These are phyloP conservation scores for Torrubiella hemipterigena DNA, from an alignment of 2,329 filamentous ascomycete species.

Conservation along the genomic window DNA sequence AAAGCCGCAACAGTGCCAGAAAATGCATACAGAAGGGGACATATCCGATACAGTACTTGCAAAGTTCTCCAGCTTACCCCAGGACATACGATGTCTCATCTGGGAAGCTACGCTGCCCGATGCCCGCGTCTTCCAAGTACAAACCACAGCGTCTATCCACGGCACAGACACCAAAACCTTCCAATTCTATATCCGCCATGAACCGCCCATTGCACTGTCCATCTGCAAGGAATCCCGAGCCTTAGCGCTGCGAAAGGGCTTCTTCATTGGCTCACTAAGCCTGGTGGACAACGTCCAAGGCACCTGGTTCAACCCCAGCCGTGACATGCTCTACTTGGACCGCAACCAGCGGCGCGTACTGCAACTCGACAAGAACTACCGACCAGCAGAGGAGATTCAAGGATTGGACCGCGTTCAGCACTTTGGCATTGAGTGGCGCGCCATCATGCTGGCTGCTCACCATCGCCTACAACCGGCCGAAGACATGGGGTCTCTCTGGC, in stretches of 20 bases:
- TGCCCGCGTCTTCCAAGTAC: not conserved
- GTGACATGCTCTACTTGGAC: not conserved
- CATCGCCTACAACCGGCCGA: constrained; percentile 9
- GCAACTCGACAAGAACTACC: not conserved
- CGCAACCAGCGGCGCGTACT: not conserved
- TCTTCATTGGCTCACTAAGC: not conserved
- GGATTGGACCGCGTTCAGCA: constrained; percentile 12
- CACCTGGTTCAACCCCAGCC: not conserved
- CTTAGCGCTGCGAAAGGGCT: not conserved
- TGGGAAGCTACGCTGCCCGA: not conserved
- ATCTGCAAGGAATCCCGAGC: not conserved
- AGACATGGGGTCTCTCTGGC: constrained; percentile 12
- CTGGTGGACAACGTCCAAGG: not conserved
- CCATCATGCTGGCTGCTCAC: constrained; percentile 15
- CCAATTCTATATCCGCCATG: not conserved
- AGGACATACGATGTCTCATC: not conserved
- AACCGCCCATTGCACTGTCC: not conserved
- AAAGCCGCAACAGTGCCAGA: too few relatives aligned
- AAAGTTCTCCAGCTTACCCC: not conserved
- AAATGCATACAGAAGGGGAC: too few relatives aligned
- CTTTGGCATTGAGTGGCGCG: constrained; percentile 17
- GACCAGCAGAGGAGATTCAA: not conserved
- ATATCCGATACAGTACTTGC: too few relatives aligned
- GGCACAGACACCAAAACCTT: not conserved
- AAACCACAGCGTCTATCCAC: not conserved